Conservation (phyloP, 768 basidiomycete species). For the Coprinellus micaceus region DNA sequence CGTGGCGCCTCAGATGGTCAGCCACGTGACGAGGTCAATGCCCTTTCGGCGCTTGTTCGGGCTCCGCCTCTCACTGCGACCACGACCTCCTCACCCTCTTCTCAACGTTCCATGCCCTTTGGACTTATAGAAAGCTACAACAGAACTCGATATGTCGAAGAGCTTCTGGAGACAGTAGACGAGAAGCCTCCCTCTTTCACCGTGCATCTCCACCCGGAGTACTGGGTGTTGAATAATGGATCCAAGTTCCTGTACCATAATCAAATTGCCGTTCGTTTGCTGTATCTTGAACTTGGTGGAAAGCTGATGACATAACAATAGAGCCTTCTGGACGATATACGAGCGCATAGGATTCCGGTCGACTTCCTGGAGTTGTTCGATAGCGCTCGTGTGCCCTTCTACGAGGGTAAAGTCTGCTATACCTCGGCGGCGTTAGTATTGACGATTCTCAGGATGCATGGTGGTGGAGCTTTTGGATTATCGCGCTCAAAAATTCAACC, state of each 20-base stretch:
- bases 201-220: constrained; percentile 71
- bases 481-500: constrained; percentile 54
- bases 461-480: constrained; percentile 82
- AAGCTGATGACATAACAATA: constrained; percentile 23
- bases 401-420: constrained; percentile 62
- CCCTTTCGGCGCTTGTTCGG: background rate
- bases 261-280: constrained; percentile 63
- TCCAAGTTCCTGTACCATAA: constrained; percentile 80
- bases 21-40: too few relatives aligned
- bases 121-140: constrained; percentile 58
- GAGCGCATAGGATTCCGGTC: constrained; percentile 77
- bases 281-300: background rate
- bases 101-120: background rate
- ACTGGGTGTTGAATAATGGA: constrained; percentile 80
- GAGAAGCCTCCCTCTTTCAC: constrained; percentile 68
- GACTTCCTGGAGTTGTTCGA: constrained; percentile 85
- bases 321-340: constrained; percentile 81
- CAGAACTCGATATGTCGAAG: constrained; percentile 59
- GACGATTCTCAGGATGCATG: constrained; percentile 60
- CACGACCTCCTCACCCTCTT: background rate
- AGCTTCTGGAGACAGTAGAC: constrained; percentile 57
- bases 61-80: background rate
- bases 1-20: too few relatives aligned
- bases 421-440: constrained; percentile 1
- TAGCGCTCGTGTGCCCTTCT: constrained; percentile 68